Conservation (phyloP, 164 flowering plant species). For the Umbilicus rupestris region DNA sequence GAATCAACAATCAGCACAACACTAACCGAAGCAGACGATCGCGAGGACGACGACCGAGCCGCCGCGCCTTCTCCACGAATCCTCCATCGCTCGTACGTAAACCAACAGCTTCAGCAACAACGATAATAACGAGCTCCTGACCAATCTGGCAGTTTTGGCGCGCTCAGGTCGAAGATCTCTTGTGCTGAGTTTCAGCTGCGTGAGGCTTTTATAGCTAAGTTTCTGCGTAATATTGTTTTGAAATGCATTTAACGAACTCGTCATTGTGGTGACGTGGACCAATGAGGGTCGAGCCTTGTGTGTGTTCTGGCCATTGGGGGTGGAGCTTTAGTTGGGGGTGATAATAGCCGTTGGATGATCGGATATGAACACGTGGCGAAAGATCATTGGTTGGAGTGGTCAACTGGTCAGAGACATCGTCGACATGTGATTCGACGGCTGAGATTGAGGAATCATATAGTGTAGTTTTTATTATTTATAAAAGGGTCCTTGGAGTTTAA, state of each 20-base stretch:
- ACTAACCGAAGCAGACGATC: conserved; percentile 8
- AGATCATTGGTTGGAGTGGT: background rate
- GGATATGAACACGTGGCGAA: background rate
- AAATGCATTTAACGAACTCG: conserved; percentile 10
- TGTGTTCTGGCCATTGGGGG: conserved; percentile 15
- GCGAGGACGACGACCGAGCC: conserved; percentile 7
- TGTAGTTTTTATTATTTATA: too few relatives aligned
- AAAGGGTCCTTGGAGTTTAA: too few relatives aligned
- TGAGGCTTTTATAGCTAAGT: background rate
- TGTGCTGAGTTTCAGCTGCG: background rate
- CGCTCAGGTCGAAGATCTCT: background rate
- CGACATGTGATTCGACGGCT: too few relatives aligned
- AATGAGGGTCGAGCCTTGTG: conserved; percentile 1
- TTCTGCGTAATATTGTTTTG: background rate
- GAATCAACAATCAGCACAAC: background rate
- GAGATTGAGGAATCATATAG: too few relatives aligned
- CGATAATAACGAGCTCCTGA: background rate
- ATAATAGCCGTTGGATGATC: conserved; percentile 5
- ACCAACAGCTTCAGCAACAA: background rate
- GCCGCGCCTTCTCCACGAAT: background rate
- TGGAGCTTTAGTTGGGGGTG: conserved; percentile 3
- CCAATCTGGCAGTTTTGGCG: background rate
- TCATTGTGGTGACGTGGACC: conserved; percentile 29
- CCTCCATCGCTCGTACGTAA: background rate
- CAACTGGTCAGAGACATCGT: background rate